A percentile compares a stretch with the other conserved stretches of the same genome.
phyloP scores from a whole-genome alignment of 1,139 yeast genomes.

The Hansenula lynferdii region DNA sequence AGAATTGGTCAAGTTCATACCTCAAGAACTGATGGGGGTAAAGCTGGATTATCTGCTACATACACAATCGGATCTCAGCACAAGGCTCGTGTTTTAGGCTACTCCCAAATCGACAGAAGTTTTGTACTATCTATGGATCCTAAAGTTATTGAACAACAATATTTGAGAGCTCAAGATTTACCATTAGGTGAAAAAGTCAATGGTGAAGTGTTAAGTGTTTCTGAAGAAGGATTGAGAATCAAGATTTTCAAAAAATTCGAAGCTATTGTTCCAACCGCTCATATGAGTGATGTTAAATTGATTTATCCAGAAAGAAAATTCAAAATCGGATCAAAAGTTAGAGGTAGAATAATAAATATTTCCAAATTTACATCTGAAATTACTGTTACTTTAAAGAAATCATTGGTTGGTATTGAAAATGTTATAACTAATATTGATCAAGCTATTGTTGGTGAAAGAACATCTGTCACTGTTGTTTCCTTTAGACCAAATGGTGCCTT shows the following conservation, averaged over 20 bases:
- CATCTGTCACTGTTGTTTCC: constrained; percentile 74
- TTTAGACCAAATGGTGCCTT: constrained; percentile 77
- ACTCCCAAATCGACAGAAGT: constrained; percentile 58
- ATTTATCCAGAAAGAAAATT: constrained; percentile 90
- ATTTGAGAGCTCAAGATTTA: constrained; percentile 62
- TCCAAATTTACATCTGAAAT: constrained; percentile 40
- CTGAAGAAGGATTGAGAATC: constrained; percentile 68
- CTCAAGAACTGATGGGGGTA: constrained; percentile 60
- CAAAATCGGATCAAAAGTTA: constrained; percentile 76
- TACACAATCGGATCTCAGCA: constrained; percentile 64
- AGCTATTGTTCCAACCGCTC: constrained; percentile 71
- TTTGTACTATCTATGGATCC: constrained; percentile 69
- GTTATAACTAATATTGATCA: constrained; percentile 49
- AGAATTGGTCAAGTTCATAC: constrained; percentile 64
- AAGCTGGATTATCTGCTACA: constrained; percentile 36
- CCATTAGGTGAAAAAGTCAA: constrained; percentile 67
- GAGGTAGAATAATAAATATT: constrained; percentile 54
- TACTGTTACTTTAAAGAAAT: constrained; percentile 72
- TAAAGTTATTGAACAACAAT: constrained; percentile 55
- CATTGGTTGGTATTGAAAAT: constrained; percentile 68
- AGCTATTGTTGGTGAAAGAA: constrained; percentile 53
- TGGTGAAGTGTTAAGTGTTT: constrained; percentile 58
- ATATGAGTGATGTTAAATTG: constrained; percentile 80
- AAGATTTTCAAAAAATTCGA: constrained; percentile 59
- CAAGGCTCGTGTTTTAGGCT: constrained; percentile 74